A percentile compares a stretch with the other conserved stretches of the same genome.
These are phyloP conservation scores for Scenedesmus sp. DNA, from an alignment of 163 green algal genomes.

Conservation along the genomic window DNA sequence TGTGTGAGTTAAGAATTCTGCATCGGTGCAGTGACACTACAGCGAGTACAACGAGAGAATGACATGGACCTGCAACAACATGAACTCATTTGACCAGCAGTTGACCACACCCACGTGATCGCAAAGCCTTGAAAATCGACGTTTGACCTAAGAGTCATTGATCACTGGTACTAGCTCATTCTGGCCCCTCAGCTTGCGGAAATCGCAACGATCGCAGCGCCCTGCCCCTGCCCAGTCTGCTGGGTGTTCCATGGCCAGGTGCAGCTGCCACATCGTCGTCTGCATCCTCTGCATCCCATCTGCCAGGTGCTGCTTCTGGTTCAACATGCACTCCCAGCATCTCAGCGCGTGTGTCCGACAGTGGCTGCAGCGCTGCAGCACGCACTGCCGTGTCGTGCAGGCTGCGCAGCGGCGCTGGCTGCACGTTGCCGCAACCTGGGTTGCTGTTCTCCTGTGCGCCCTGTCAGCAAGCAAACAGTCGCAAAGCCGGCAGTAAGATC, in stretches of 20 bases:
- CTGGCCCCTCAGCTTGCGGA: background rate
- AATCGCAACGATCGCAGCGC: background rate
- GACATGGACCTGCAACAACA: background rate
- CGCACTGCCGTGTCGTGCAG: background rate
- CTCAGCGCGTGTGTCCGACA: conserved; percentile 15
- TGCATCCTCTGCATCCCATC: background rate
- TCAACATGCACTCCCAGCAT: conserved; percentile 35
- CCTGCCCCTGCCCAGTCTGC: background rate
- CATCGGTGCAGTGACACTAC: too few relatives aligned
- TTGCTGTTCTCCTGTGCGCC: conserved; percentile 14
- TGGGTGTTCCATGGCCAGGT: background rate
- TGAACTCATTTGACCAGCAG: background rate
- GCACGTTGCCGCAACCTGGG: background rate
- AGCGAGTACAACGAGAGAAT: background rate
- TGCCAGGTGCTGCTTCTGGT: background rate
- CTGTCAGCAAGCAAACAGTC: background rate
- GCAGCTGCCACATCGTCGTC: background rate
- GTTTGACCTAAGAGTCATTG: background rate
- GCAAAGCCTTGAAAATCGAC: background rate
- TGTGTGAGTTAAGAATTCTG: too few relatives aligned
- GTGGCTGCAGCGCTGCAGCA: conserved; percentile 33
- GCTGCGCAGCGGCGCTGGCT: background rate
- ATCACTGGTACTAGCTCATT: background rate
- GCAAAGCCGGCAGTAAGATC: background rate
- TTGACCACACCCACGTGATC: background rate